Evolutionary conservation across 768 basidiomycete species (phyloP).

Genomic region (Lyophyllum atratum): DNA sequence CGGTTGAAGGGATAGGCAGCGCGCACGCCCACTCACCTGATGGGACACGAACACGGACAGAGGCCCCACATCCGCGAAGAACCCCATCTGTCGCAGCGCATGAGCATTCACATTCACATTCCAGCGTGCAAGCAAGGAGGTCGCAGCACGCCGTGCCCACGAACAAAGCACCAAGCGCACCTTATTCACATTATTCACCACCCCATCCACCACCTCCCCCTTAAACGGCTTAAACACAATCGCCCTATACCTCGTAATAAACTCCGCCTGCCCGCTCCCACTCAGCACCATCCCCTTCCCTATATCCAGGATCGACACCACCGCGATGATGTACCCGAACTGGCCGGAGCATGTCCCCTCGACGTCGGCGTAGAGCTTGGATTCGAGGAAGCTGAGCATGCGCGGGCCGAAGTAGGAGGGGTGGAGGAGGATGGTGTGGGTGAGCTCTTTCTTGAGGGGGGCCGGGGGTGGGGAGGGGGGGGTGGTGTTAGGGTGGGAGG

Average conservation of each 20-base stretch:
- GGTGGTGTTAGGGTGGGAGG: background rate
- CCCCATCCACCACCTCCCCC: constrained; percentile 96
- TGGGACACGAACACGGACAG: constrained; percentile 93
- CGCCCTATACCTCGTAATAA: constrained; percentile 90
- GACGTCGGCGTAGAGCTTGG: constrained; percentile 92
- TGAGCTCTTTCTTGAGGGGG: constrained; percentile 80
- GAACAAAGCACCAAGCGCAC: constrained; percentile 42
- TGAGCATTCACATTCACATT: too few species aligned
- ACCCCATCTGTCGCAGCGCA: constrained; percentile 79
- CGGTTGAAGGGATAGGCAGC: too few species aligned
- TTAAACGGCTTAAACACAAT: constrained; percentile 99
- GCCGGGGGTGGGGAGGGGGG: background rate
- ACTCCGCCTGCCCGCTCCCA: constrained; percentile 94
- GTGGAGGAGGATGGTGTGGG: constrained; percentile 96
- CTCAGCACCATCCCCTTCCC: constrained; percentile 91
- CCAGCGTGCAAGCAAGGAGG: too few species aligned
- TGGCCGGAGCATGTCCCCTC: constrained; percentile 97
- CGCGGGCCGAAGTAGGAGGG: constrained; percentile 98
- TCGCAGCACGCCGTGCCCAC: background rate
- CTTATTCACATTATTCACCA: constrained; percentile 95
- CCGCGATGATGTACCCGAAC: constrained; percentile 93
- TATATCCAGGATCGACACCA: constrained; percentile 87
- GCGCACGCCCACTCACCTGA: too few species aligned
- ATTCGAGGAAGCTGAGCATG: constrained; percentile 90
- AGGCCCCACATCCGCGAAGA: constrained; percentile 96